A percentile compares a stretch with the other conserved stretches of the same genome.
These are phyloP conservation scores for Apiotrichum gamsii DNA, from an alignment of 1,284 basidiomycete genomes.

Conservation along the genomic window DNA sequence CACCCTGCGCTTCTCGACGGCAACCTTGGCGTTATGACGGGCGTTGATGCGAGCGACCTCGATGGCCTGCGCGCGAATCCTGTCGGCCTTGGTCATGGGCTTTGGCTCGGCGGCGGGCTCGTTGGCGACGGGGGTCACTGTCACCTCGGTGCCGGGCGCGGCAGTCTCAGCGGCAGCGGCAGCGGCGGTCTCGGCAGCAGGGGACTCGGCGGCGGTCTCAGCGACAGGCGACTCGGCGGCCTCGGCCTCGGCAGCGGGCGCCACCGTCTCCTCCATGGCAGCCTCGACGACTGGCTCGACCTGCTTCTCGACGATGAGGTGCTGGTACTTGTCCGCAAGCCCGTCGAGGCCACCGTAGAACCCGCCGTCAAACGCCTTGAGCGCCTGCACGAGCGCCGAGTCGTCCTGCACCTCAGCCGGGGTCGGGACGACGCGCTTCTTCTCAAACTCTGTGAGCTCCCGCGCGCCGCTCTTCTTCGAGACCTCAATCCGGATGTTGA, in stretches of 20 bases:
- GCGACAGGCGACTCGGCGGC: slow-evolving; percentile 3
- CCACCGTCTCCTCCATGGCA: slow-evolving; percentile 12
- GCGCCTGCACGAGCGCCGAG: slow-evolving; percentile 19
- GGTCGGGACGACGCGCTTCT: neutral
- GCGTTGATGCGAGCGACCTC: neutral
- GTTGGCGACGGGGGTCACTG: neutral
- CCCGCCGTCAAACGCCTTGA: slow-evolving; percentile 25
- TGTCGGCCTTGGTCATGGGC: neutral
- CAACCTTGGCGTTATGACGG: neutral
- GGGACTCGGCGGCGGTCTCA: neutral
- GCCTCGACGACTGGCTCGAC: slow-evolving; percentile 11
- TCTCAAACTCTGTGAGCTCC: no score
- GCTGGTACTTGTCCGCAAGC: slow-evolving; percentile 21
- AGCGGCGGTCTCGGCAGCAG: neutral
- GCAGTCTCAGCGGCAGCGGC: neutral
- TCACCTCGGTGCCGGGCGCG: no score
- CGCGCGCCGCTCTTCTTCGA: neutral
- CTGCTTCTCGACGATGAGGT: slow-evolving; percentile 3
- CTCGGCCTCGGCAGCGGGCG: slow-evolving; percentile 7
- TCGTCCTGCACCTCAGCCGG: slow-evolving; percentile 17
- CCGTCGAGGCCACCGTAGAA: slow-evolving; percentile 34
- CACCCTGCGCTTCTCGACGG: no score
- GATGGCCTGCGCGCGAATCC: slow-evolving; percentile 1
- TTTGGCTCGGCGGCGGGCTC: neutral
- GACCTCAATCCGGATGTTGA: neutral